Base-by-base conservation (phyloP, 495 filamentous ascomycete genomes). In the Elaphomyces granulatus region DNA sequence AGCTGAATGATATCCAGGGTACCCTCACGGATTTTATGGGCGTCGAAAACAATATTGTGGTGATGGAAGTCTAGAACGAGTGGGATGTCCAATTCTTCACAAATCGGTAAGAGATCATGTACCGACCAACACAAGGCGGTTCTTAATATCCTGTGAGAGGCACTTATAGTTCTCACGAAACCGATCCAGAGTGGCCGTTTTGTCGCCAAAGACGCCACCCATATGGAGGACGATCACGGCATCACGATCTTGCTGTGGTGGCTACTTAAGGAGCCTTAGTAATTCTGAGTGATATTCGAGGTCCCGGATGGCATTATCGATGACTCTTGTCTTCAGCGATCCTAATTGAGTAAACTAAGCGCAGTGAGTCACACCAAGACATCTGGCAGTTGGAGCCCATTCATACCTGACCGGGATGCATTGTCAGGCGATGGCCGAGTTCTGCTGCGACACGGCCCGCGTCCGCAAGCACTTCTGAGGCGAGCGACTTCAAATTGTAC, bases 181-280 rank as follows among this genome's bases (percentile, higher is more conserved):
- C 7, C 88, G 72, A 48, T 81, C 70, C 6, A 96, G 60, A 0
- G 87, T 90, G 1, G 78, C 84, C 14, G 60, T 63, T 56, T 94
- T 96, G 57, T 92, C 84, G 10, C 86, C 88, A 50, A 87, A 94
- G 0, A 83, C 73, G 10, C 90, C 90, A 15, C 87, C 90, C 75
- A 96, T 85, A 49, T 96, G 90, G 2, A 96, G 52, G 41, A 95
- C 85, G 83, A 96, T 90, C 31, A 95, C 77, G 4, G 90, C 87
- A 56, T 95, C 85, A 15, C 79, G 77, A 52, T 95, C 67, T 40
- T 78, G 71, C 53, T 96, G 87, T 14, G 75, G 71, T 0, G 85
- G 83, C 0, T 95, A 63, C 15, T 72, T 77, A 12, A 95, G 75
- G 1, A 94, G 70, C 8, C 71, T 70, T 0, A 95, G 70, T 66